phyloP scores from a whole-genome alignment of 2,329 filamentous ascomycete species.

The Arthrinium phaeospermum region DNA sequence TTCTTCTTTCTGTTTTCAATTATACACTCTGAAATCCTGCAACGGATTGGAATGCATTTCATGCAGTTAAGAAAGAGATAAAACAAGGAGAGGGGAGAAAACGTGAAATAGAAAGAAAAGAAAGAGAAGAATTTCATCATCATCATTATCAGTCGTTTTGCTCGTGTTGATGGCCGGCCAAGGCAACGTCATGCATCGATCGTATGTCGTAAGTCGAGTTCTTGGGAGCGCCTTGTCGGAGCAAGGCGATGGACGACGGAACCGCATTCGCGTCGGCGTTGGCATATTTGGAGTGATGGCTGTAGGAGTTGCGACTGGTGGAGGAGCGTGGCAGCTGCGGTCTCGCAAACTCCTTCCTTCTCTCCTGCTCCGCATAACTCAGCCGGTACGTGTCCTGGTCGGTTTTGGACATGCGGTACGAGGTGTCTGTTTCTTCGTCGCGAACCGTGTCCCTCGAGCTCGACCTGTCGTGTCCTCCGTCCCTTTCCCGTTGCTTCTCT shows the following conservation, averaged over 20 bases:
- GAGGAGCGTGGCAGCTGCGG: conserved; percentile 14
- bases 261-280: neutral
- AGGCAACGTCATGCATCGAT: conserved; percentile 40
- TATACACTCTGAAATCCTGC: neutral
- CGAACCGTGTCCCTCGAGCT: neutral
- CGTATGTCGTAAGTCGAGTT: conserved; percentile 33
- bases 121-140: neutral
- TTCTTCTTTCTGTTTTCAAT: neutral
- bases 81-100: neutral
- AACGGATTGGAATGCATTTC: neutral
- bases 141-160: neutral
- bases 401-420: neutral
- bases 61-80: neutral
- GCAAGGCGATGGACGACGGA: neutral
- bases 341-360: conserved; percentile 3
- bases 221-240: neutral
- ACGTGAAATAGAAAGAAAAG: neutral
- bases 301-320: neutral
- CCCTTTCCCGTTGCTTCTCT: neutral
- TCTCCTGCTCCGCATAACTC: conserved; percentile 16
- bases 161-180: conserved; percentile 34
- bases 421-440: neutral
- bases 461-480: neutral
- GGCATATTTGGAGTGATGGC: no score
- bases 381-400: neutral